Evolutionary conservation across 768 basidiomycete species (phyloP).

Genomic region (Amanita thiersii): DNA sequence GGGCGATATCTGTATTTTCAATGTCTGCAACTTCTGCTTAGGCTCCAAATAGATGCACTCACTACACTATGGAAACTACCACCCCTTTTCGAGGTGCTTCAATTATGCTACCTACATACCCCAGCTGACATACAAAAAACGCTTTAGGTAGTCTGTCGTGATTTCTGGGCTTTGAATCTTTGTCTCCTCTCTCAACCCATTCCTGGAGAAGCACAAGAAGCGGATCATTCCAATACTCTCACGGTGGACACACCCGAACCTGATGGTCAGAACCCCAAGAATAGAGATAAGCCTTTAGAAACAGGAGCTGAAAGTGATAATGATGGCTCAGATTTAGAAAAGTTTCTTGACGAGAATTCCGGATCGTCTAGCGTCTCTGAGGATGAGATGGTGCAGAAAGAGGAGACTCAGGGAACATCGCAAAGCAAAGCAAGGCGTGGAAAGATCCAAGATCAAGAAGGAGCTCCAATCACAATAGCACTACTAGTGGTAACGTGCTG

Average conservation of each 20-base stretch:
- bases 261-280: neutral
- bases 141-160: slow-evolving; percentile 60
- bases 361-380: slow-evolving; percentile 31
- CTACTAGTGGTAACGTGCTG: slow-evolving; percentile 72
- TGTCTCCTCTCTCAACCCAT: slow-evolving; percentile 50
- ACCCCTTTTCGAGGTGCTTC: slow-evolving; percentile 63
- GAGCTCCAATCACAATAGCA: slow-evolving; percentile 44
- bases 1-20: slow-evolving; percentile 78
- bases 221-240: slow-evolving; percentile 20
- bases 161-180: slow-evolving; percentile 77
- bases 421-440: slow-evolving; percentile 13
- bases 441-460: slow-evolving; percentile 24
- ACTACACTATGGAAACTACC: slow-evolving; percentile 63
- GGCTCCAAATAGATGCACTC: slow-evolving; percentile 66
- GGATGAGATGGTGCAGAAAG: slow-evolving; percentile 21
- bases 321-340: slow-evolving; percentile 27
- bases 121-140: neutral
- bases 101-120: neutral
- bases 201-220: slow-evolving; percentile 46
- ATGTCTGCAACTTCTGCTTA: slow-evolving; percentile 73
- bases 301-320: neutral
- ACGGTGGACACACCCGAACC: slow-evolving; percentile 4
- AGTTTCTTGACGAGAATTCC: slow-evolving; percentile 34
- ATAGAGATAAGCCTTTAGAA: neutral
- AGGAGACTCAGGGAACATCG: slow-evolving; percentile 10